A percentile compares a stretch with the other conserved stretches of the same genome.
Conservation (phyloP, 2,329 filamentous ascomycete genomes). For the Pezicula radicicola region DNA sequence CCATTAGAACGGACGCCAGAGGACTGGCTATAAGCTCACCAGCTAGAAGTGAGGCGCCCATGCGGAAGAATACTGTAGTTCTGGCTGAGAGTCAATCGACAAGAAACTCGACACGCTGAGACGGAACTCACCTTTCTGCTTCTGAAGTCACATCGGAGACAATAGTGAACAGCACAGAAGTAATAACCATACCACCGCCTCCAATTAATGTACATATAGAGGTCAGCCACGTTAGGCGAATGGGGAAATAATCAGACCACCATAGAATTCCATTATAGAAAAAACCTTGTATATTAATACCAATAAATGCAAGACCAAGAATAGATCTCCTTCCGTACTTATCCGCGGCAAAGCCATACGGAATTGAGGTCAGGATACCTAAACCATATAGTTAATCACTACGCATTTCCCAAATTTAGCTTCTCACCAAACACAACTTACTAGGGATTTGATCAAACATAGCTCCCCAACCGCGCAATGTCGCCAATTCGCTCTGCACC, state of each 20-base stretch:
- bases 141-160: constrained; percentile 31
- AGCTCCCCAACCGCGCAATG: constrained; percentile 44
- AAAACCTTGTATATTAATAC: constrained; percentile 1
- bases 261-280: constrained; percentile 11
- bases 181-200: constrained; percentile 29
- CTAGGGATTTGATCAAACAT: constrained; percentile 45
- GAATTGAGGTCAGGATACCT: constrained; percentile 48
- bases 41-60: constrained; percentile 17
- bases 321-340: constrained; percentile 13
- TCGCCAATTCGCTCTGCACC: constrained; percentile 50
- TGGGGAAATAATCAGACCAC: constrained; percentile 9
- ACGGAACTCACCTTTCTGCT: constrained; percentile 19
- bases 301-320: constrained; percentile 4
- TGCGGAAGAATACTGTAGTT: constrained; percentile 29
- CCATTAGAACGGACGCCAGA: constrained; percentile 31
- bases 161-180: constrained; percentile 28
- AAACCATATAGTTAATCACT: constrained; percentile 17
- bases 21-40: constrained; percentile 31
- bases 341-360: constrained; percentile 14
- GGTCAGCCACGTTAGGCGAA: constrained; percentile 26
- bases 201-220: constrained; percentile 26
- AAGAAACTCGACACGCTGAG: not conserved
- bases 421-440: constrained; percentile 15
- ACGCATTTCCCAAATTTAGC: not conserved
- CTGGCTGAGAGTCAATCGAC: constrained; percentile 4